Conservation (phyloP, 257 asterid genomes). For the Primulina huaijiensis region DNA sequence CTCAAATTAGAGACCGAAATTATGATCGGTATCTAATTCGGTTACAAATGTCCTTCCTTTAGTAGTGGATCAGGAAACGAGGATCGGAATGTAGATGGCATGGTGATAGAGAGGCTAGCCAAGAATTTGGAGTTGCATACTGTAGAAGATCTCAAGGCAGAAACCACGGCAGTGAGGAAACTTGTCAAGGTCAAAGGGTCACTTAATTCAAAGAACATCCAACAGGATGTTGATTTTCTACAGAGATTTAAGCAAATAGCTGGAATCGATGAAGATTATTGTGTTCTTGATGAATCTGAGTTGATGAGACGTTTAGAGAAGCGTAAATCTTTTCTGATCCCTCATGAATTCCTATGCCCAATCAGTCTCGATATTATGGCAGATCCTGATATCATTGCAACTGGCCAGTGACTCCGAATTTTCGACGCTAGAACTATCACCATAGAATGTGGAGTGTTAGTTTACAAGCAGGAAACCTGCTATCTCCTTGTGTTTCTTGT, state of each 20-base stretch:
- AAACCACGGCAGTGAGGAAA: constrained; percentile 42
- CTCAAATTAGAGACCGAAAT: no score
- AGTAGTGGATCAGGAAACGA: constrained; percentile 32
- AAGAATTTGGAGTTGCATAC: constrained; percentile 52
- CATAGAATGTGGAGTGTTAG: background rate
- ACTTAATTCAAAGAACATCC: constrained; percentile 26
- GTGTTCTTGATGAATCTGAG: constrained; percentile 37
- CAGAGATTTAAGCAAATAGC: constrained; percentile 44
- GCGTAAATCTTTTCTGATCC: constrained; percentile 43
- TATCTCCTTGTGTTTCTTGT: no score
- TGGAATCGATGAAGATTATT: constrained; percentile 38
- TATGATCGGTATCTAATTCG: no score
- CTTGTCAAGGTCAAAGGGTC: constrained; percentile 32
- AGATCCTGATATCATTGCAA: constrained; percentile 58
- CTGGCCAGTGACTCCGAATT: constrained; percentile 48
- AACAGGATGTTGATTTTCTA: constrained; percentile 39
- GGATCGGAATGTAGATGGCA: constrained; percentile 45
- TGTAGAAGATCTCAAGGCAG: constrained; percentile 40
- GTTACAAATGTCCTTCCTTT: no score
- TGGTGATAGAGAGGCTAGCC: constrained; percentile 49
- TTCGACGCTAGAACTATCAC: background rate
- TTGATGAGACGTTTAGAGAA: constrained; percentile 33
- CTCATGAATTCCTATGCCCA: constrained; percentile 62
- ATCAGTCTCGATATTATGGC: constrained; percentile 59
- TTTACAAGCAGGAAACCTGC: no score